phyloP scores from a whole-genome alignment of 306 rosid species.

The Fagus sylvatica region DNA sequence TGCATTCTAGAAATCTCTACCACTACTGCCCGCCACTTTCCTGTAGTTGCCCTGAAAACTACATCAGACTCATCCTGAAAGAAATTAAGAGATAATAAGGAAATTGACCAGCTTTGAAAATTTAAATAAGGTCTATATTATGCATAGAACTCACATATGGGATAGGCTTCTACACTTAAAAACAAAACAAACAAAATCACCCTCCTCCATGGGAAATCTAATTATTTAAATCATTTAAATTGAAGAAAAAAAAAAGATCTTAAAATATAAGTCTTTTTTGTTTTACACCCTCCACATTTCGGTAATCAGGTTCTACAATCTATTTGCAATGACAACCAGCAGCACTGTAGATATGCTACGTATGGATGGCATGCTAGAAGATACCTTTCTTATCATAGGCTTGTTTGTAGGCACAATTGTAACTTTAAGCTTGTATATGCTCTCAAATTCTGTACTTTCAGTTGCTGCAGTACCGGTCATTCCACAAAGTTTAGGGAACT shows the following conservation, averaged over 20 bases:
- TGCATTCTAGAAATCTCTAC: slow-evolving; percentile 97
- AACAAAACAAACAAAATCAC: slow-evolving; percentile 6
- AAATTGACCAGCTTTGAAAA: slow-evolving; percentile 20
- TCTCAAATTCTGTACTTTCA: slow-evolving; percentile 95
- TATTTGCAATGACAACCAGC: slow-evolving; percentile 17
- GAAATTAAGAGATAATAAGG: slow-evolving; percentile 32
- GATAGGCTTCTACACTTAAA: neutral
- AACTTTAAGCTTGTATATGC: slow-evolving; percentile 97
- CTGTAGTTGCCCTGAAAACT: slow-evolving; percentile 85
- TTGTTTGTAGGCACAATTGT: slow-evolving; percentile 93
- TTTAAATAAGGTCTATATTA: slow-evolving; percentile 10
- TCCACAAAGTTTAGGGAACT: slow-evolving; percentile 99
- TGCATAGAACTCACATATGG: slow-evolving; percentile 13
- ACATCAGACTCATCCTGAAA: slow-evolving; percentile 94
- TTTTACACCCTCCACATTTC: neutral
- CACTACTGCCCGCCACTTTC: slow-evolving; percentile 97
- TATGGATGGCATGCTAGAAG: slow-evolving; percentile 26
- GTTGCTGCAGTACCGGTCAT: slow-evolving; percentile 99
- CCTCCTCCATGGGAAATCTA: neutral
- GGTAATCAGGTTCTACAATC: slow-evolving; percentile 3
- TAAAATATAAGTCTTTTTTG: neutral
- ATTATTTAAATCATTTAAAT: neutral
- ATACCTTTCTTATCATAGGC: slow-evolving; percentile 96
- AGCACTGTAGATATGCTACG: slow-evolving; percentile 12
- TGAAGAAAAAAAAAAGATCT: neutral